Evolutionary conservation across 140 eudicot genomes (phyloP).

Genomic region (Anethum foeniculum): DNA sequence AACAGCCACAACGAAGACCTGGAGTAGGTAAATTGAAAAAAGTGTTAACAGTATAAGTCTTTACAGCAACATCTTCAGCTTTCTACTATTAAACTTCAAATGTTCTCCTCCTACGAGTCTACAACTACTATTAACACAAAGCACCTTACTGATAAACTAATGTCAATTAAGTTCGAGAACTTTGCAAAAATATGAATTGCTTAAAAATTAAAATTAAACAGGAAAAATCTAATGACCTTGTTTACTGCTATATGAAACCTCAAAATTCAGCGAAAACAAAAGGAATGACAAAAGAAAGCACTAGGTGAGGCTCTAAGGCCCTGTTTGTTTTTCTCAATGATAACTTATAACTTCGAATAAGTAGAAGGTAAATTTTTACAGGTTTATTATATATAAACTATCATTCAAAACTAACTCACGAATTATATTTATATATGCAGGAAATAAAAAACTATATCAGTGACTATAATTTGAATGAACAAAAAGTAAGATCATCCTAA

Average conservation of each 20-base stretch:
- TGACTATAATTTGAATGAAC: neutral
- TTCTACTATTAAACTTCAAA: neutral
- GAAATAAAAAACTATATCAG: neutral
- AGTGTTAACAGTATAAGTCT: neutral
- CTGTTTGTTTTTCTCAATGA: neutral
- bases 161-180: neutral
- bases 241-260: neutral
- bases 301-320: neutral
- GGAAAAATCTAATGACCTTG: neutral
- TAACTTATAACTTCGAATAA: neutral
- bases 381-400: neutral
- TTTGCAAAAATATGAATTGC: neutral
- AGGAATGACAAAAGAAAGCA: neutral
- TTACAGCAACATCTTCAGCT: neutral
- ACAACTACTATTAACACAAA: neutral
- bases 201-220: neutral
- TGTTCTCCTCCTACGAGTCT: neutral
- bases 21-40: conserved; percentile 18
- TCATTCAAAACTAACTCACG: neutral
- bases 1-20: conserved; percentile 81
- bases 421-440: neutral
- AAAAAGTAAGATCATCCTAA: neutral
- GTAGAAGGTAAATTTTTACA: neutral
- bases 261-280: neutral
- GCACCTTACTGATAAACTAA: neutral